Base-by-base conservation (phyloP, 1,284 basidiomycete genomes). In the Austroboletus novae-zelandiae region DNA sequence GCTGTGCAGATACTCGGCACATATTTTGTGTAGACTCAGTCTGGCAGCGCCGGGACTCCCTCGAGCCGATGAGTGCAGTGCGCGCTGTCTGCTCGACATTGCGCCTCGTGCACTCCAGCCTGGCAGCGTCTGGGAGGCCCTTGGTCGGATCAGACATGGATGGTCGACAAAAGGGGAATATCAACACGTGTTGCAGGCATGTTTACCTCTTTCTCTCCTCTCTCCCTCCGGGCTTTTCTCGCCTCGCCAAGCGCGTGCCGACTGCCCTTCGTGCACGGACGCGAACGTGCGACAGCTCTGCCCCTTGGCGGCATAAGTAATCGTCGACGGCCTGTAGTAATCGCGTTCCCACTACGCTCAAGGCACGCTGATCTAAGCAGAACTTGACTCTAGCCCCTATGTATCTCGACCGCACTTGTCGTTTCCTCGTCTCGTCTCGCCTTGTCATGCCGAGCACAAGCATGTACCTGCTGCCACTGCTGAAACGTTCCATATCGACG, bases 111-210 rank as follows among this genome's bases (percentile, higher is more conserved):
- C 60, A 27, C 41, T 52, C 46, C 41, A 47, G 20, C 20, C 20
- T 23, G 20, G n/a, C n/a, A n/a, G n/a, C n/a, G n/a, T n/a, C n/a
- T n/a, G n/a, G n/a, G 30, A 14, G 31, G 9, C 11, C 29, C 35
- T 35, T 27, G 17, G 42, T 51, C 61, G 62, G 58, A 61, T 52
- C 58, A 61, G 20, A 37, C 45, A 17, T 25, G 42, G 43, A 39
- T 35, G 8, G 29, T 32, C 25, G 23, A 40, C 40, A n/a, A 64
- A 62, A 43, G 40, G 49, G 51, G 64, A 40, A 59, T 50, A 47
- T 50, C 49, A 55, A 60, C 65, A 63, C 61, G 61, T 65, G 65
- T 52, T 3, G 0, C 15, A 14, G 4, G 61, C 61, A 52, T 63
- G 62, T 62, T 41, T 52, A 42, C 61, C 52, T 48, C 47, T 60